Evolutionary conservation across 1,139 yeast genomes (phyloP), one percentile per base, ranked within the genome.

Genomic region (Saccharomycopsis hybrid): DNA sequence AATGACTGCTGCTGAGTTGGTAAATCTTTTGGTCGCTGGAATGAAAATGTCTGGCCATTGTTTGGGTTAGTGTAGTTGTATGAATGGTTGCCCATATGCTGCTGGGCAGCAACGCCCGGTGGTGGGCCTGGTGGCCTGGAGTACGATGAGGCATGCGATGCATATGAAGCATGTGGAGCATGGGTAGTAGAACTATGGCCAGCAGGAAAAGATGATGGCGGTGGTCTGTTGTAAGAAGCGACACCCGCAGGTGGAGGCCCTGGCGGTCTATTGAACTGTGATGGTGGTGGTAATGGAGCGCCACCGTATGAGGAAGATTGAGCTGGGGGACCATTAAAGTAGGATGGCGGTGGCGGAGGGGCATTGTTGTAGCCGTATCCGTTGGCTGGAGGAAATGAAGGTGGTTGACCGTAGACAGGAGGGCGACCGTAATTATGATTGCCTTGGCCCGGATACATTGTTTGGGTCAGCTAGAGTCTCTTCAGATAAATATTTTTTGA

Each of bases 1-100:
- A 64, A 65, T 9, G 62, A 56, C 54, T 68, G 73, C 35, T 63
- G 60, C 43, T 59, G 60, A 13, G 63, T 55, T 2, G 68, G 62
- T 4, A 72, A 69, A 5, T 60, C 50, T 25, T 40, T 35, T 9
- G 40, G 42, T 11, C 43, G 33, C 25, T 44, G 30, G 18, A 29
- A 38, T 18, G 44, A 7, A 35, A 32, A 27, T 25, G 27, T 39
- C 36, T 39, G 40, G 11, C 42, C 44, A n/a, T 38, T n/a, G 44
- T 29, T 27, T 25, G 48, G 41, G 37, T 31, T 38, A 29, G 44
- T 27, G 30, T 36, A 30, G 32, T 33, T 3, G 41, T 45, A 41
- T 13, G 27, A 24, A 40, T 32, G 36, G 35, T 31, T 32, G 30
- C 44, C 30, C 24, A 41, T 24, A 29, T 33, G 29, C 24, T 40